phyloP scores from a whole-genome alignment of 208 protist genomes.

The Leishmania braziliensis region DNA sequence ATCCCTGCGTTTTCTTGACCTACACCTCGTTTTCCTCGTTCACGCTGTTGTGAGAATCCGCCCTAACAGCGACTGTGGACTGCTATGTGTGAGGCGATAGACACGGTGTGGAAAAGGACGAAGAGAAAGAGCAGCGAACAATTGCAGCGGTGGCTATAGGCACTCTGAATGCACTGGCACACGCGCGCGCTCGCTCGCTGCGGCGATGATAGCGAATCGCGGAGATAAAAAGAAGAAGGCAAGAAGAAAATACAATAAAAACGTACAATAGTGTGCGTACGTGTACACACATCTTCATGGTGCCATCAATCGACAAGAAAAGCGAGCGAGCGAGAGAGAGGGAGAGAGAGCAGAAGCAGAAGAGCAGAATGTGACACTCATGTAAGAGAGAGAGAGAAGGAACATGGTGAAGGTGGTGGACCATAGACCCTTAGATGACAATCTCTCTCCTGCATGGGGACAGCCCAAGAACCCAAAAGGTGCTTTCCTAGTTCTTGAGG shows the following conservation, averaged over 20 bases:
- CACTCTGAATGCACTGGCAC: neutral
- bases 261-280: neutral
- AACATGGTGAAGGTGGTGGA: neutral
- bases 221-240: neutral
- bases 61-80: neutral
- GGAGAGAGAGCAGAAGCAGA: neutral
- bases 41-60: neutral
- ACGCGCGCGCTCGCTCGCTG: neutral
- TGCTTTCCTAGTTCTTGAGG: neutral
- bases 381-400: conserved; percentile 8
- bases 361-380: neutral
- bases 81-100: neutral
- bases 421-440: neutral
- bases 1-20: neutral
- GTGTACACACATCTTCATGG: neutral
- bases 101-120: neutral
- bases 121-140: neutral
- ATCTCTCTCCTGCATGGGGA: neutral
- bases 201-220: neutral
- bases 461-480: neutral
- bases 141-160: neutral
- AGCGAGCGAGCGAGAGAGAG: neutral
- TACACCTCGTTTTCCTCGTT: neutral
- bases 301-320: neutral
- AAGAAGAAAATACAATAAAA: neutral